Percentiles rank a stretch among this genome's conserved stretches.
Evolutionary conservation across 164 flowering plant species (phyloP).

Genomic region (Chloranthus sessilifolius): DNA sequence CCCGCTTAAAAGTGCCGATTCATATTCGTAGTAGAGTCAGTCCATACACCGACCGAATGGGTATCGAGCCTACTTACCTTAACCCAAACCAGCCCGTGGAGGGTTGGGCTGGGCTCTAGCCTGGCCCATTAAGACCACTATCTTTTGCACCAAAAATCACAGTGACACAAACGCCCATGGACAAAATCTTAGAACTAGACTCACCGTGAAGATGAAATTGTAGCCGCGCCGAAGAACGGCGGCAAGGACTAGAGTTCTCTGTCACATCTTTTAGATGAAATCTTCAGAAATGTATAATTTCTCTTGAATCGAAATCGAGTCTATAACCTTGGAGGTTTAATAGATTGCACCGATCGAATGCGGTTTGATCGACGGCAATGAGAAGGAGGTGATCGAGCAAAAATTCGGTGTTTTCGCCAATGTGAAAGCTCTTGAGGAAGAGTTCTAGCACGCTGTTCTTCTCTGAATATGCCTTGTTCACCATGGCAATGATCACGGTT

Average conservation of each 20-base stretch:
- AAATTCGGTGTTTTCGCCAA: conserved; percentile 49
- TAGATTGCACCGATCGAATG: conserved; percentile 54
- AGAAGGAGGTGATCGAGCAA: conserved; percentile 48
- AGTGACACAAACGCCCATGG: too few species aligned
- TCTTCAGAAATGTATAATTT: conserved; percentile 61
- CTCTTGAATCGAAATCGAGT: conserved; percentile 59
- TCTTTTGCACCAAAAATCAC: too few species aligned
- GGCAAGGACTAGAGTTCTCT: conserved; percentile 48
- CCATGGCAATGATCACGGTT: conserved; percentile 54
- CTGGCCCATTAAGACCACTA: too few species aligned
- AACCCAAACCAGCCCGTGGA: too few species aligned
- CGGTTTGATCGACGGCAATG: conserved; percentile 50
- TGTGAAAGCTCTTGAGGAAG: conserved; percentile 62
- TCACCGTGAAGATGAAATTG: conserved; percentile 74
- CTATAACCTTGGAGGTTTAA: conserved; percentile 49
- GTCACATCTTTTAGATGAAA: conserved; percentile 86
- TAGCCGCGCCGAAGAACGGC: conserved; percentile 62
- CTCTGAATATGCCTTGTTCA: conserved; percentile 63
- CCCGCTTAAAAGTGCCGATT: too few species aligned
- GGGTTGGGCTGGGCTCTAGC: too few species aligned
- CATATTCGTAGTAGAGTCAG: too few species aligned
- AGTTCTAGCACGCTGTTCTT: conserved; percentile 54
- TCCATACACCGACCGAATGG: too few species aligned
- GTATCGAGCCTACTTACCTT: too few species aligned
- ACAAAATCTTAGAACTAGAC: too few species aligned